phyloP scores from a whole-genome alignment of 139 green algal species.

The Diplosphaera chodatii region DNA sequence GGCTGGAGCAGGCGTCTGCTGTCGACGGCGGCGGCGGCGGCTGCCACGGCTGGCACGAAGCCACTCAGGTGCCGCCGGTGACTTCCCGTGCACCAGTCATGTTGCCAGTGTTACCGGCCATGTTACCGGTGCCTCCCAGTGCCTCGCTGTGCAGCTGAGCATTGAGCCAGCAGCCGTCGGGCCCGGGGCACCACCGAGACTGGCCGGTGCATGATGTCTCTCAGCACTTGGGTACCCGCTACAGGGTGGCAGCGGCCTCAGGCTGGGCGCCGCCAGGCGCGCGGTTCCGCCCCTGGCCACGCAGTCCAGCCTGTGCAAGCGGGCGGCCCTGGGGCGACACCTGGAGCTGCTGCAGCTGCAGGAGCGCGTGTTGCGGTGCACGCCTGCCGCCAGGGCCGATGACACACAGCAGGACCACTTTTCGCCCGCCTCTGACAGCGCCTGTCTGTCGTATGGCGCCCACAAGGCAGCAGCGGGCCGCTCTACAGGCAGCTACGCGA shows the following conservation, averaged over 20 bases:
- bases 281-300: too few species aligned
- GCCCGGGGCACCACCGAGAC: too few species aligned
- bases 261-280: conserved; percentile 34
- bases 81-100: too few species aligned
- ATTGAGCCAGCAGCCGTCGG: too few species aligned
- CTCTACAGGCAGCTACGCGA: not conserved
- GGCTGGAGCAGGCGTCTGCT: not conserved
- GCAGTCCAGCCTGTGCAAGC: conserved; percentile 44
- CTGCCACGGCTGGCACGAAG: not conserved
- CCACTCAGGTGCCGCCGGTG: not conserved
- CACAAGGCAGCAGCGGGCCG: conserved; percentile 4
- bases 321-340: conserved; percentile 14
- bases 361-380: not conserved
- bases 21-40: too few species aligned
- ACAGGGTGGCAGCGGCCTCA: conserved; percentile 1
- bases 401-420: not conserved
- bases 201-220: too few species aligned
- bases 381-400: too few species aligned
- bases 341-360: not conserved
- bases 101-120: too few species aligned
- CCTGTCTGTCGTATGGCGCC: conserved; percentile 11
- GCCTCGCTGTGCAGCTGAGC: too few species aligned
- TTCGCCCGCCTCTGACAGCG: not conserved
- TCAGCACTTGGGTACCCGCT: too few species aligned
- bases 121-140: too few species aligned